These are phyloP conservation scores for Saccharomycopsis phalli DNA, from an alignment of 1,139 yeast species.

Conservation along the genomic window DNA sequence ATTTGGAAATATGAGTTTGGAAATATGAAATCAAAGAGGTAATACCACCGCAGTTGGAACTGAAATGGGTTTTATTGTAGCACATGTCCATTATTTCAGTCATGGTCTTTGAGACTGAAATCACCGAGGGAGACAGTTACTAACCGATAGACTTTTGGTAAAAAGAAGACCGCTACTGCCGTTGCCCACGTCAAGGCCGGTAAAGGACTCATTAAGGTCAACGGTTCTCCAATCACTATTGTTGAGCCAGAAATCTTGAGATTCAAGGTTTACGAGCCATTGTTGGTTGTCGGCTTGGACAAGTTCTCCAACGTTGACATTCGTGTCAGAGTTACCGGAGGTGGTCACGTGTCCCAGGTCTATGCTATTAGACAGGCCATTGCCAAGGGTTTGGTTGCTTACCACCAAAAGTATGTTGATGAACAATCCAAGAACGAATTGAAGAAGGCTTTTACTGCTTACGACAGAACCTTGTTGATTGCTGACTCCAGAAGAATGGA, in stretches of 20 bases:
- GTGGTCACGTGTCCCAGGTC: constrained; percentile 99
- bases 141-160: constrained; percentile 81
- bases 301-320: constrained; percentile 97
- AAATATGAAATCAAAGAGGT: no score
- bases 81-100: no score
- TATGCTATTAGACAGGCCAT: constrained; percentile 99
- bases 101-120: no score
- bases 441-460: constrained; percentile 94
- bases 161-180: constrained; percentile 99
- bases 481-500: constrained; percentile 99
- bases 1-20: no score
- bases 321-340: constrained; percentile 99
- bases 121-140: no score
- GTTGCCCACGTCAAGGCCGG: constrained; percentile 99
- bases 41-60: no score
- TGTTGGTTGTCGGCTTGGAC: constrained; percentile 96
- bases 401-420: constrained; percentile 98
- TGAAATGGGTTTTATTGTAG: no score
- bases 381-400: constrained; percentile 99
- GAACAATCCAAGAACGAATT: constrained; percentile 99
- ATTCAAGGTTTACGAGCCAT: constrained; percentile 99
- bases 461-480: constrained; percentile 99
- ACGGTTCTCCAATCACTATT: constrained; percentile 98
- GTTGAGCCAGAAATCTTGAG: constrained; percentile 98
- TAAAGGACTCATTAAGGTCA: constrained; percentile 97